phyloP scores from a whole-genome alignment of 208 protist genomes.

The Phytomonas sp. region DNA sequence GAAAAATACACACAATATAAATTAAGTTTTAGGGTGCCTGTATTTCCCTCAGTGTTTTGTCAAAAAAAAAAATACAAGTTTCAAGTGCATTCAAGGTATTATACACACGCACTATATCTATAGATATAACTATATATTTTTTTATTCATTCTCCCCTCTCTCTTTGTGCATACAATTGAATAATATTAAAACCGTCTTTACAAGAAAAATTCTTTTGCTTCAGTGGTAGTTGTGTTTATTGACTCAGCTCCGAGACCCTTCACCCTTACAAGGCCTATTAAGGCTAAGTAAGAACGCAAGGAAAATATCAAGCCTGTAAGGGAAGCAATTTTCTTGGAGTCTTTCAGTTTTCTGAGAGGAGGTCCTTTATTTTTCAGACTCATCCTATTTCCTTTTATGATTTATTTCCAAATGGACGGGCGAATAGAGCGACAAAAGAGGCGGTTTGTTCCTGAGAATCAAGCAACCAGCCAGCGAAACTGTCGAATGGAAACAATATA shows the following conservation, averaged over 20 bases:
- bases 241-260: neutral
- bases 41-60: conserved; percentile 4
- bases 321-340: neutral
- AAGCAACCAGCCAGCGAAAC: neutral
- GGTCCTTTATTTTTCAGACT: neutral
- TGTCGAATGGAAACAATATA: neutral
- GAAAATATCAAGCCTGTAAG: neutral
- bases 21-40: conserved; percentile 6
- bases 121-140: neutral
- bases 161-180: neutral
- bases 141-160: neutral
- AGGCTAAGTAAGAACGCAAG: neutral
- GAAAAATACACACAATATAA: conserved; percentile 4
- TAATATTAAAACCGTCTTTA: neutral
- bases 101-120: neutral
- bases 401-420: neutral
- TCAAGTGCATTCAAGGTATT: neutral
- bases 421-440: neutral
- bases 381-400: neutral
- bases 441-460: neutral
- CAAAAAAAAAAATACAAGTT: neutral
- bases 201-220: neutral
- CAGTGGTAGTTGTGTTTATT: neutral
- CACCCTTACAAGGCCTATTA: neutral
- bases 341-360: neutral